A percentile compares a stretch with the other conserved stretches of the same genome.
Evolutionary conservation across 1,284 basidiomycete genomes (phyloP).

Genomic region (Rhodofomes roseus): DNA sequence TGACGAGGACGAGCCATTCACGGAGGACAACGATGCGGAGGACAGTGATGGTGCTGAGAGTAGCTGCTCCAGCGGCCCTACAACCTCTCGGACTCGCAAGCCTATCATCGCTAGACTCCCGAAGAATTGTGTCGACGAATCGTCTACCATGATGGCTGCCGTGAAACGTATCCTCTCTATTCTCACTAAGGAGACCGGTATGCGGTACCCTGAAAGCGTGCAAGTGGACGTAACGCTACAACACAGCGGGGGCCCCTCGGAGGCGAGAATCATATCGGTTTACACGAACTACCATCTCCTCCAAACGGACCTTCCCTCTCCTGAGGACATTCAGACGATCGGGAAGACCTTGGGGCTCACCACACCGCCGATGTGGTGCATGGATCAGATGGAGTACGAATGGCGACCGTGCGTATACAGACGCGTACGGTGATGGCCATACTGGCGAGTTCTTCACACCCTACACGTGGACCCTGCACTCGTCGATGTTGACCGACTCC

Average conservation of each 20-base stretch:
- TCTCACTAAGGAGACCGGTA: background rate
- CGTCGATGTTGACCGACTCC: too few species aligned
- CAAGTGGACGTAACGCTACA: background rate
- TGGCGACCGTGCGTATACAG: background rate
- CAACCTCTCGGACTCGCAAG: background rate
- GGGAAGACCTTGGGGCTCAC: background rate
- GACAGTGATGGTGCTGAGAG: background rate
- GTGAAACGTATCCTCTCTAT: background rate
- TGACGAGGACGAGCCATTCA: background rate
- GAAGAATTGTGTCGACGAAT: background rate
- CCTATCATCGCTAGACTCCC: background rate
- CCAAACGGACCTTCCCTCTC: background rate
- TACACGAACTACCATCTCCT: background rate
- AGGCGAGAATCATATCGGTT: background rate
- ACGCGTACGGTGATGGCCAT: too few species aligned
- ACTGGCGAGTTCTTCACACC: too few species aligned
- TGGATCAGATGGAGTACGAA: background rate
- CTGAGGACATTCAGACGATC: background rate
- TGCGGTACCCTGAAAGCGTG: background rate
- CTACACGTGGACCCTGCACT: too few species aligned
- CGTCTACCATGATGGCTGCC: background rate
- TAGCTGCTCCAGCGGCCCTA: background rate
- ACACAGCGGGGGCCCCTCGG: background rate
- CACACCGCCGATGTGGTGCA: background rate
- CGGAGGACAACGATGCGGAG: background rate